A percentile compares a stretch with the other conserved stretches of the same genome.
Evolutionary conservation across 2,329 filamentous ascomycete species (phyloP).

Genomic region (Paecilomyces variotii): DNA sequence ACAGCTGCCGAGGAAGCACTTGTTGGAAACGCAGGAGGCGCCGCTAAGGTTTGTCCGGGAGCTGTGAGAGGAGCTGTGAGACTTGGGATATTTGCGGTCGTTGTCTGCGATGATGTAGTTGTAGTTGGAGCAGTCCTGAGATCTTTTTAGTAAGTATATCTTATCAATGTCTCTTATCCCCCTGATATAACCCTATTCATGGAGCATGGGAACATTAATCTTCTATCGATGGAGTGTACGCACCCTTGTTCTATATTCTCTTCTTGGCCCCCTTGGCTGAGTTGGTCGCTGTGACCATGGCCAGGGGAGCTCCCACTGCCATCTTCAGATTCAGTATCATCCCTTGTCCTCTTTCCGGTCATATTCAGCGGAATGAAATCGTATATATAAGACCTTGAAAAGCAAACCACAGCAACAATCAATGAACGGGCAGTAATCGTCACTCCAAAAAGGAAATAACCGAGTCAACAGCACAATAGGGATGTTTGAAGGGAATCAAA

Average conservation of each 20-base stretch:
- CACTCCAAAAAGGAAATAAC: background rate
- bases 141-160: background rate
- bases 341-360: background rate
- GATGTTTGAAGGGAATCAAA: no score
- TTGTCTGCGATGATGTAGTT: background rate
- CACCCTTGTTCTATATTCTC: background rate
- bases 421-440: no score
- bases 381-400: background rate
- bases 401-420: background rate
- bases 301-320: background rate
- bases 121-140: background rate
- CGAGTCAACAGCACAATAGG: background rate
- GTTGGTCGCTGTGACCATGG: background rate
- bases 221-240: background rate
- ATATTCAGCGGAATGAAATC: background rate
- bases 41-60: background rate
- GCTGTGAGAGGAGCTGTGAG: background rate
- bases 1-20: background rate
- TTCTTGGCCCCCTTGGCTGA: background rate
- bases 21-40: background rate
- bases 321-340: background rate
- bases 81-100: background rate
- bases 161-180: no score
- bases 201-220: background rate
- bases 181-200: no score